Conservation (phyloP, 208 protist genomes). For the Wallacemonas sp. region DNA sequence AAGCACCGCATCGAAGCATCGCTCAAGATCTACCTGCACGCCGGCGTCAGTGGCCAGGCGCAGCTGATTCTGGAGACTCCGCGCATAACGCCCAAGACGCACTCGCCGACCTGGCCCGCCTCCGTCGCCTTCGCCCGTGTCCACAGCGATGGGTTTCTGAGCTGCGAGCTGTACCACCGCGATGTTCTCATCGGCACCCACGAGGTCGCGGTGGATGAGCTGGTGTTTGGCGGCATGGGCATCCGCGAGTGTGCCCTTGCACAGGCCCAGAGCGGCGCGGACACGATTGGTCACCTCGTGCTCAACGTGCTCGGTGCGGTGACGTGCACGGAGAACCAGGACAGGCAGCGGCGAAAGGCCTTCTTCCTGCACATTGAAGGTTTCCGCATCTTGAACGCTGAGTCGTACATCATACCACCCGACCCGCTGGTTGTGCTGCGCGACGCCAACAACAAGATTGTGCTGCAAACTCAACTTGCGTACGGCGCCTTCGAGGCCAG, state of each 20-base stretch:
- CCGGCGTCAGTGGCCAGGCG: slow-evolving; percentile 25
- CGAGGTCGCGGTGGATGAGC: slow-evolving; percentile 63
- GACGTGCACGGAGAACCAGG: slow-evolving; percentile 24
- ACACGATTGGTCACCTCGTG: slow-evolving; percentile 62
- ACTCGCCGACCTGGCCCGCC: slow-evolving; percentile 66
- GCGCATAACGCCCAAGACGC: slow-evolving; percentile 60
- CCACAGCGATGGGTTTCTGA: slow-evolving; percentile 48
- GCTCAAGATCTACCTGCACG: slow-evolving; percentile 44
- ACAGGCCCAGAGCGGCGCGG: slow-evolving; percentile 33
- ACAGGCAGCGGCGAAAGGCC: slow-evolving; percentile 28
- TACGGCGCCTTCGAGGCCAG: slow-evolving; percentile 44
- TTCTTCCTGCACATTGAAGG: slow-evolving; percentile 59
- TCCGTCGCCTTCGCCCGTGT: slow-evolving; percentile 50
- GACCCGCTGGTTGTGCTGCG: slow-evolving; percentile 80
- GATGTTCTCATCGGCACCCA: slow-evolving; percentile 59
- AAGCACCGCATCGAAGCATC: slow-evolving; percentile 80
- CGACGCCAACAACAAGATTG: slow-evolving; percentile 33
- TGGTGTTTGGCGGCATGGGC: slow-evolving; percentile 76
- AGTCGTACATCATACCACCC: slow-evolving; percentile 47
- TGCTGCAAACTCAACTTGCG: slow-evolving; percentile 63
- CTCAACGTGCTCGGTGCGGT: slow-evolving; percentile 54
- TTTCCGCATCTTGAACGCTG: slow-evolving; percentile 24
- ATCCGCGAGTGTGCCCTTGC: slow-evolving; percentile 54
- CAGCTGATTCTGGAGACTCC: slow-evolving; percentile 57
- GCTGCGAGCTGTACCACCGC: slow-evolving; percentile 74